Evolutionary conservation across 140 eudicot species (phyloP), one percentile per base, ranked within the genome.

Genomic region (Oenanthe javanica): DNA sequence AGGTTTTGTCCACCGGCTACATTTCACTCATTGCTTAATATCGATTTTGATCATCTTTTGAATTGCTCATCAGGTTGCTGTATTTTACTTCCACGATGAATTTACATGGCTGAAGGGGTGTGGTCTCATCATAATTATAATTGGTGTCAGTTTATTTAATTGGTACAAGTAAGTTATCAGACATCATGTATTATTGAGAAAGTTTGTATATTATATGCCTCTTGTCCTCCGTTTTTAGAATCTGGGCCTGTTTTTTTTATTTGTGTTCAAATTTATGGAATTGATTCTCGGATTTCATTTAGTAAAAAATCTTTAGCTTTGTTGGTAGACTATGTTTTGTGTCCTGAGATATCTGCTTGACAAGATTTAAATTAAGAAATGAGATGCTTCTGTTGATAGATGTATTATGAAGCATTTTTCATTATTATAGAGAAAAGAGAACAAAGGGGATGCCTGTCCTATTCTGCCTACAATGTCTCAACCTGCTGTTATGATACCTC

Each of bases 111-210:
- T 95, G 87, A 95, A 92, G 86, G 99, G 97, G 64, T 84, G 81
- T 57, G 99, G 99, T 75, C 99, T 95, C 31, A 73, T 87, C 71
- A 92, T 81, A 23, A 95, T 95, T 69, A 88, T 95, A 85, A 43
- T 92, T 82, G 99, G 99, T 79, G 99, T 92, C 85, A 87, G 99
- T 80, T 79, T 95, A 75, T 95, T 95, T 82, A 95, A 95, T 79
- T 89, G 89, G 97, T 95, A 89, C 97, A 95, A 95, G 99, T 95
- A 89, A 84, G 99, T 91, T 45, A 83, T 84, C 79, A 31, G 74
- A 25, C 64, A 57, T 1, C 49, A 8, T 76, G 67, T 40, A 31
- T 36, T 67, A 31, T 67, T 70, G 49, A 70, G 49, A 70, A 38
- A 16, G 12, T 43, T n/a, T 4, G 31, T 16, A 16, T 6, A 43